A percentile compares a stretch with the other conserved stretches of the same genome.
phyloP scores from a whole-genome alignment of 2,329 filamentous ascomycete genomes.

The Ophiostoma tasmaniense region DNA sequence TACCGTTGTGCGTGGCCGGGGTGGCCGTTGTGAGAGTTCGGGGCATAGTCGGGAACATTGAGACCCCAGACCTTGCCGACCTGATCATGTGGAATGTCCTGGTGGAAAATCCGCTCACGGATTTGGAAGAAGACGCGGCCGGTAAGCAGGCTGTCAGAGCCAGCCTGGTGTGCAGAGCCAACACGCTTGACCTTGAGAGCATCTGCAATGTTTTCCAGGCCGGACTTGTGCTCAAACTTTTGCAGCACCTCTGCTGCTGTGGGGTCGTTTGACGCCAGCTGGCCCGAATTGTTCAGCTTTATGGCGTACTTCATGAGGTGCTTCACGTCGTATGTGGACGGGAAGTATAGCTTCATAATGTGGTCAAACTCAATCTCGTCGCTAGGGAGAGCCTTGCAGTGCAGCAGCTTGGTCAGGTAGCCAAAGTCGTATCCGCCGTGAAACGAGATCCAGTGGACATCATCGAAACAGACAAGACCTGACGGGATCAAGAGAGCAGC shows the following conservation, averaged over 20 bases:
- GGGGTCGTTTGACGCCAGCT: constrained; percentile 54
- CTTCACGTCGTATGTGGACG: constrained; percentile 90
- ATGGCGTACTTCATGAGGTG: constrained; percentile 89
- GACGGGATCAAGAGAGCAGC: constrained; percentile 85
- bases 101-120: constrained; percentile 78
- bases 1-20: neutral
- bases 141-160: constrained; percentile 86
- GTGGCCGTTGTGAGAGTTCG: neutral
- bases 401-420: constrained; percentile 89
- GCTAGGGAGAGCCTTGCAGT: constrained; percentile 72
- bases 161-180: constrained; percentile 83
- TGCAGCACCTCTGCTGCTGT: constrained; percentile 65
- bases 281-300: constrained; percentile 55
- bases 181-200: constrained; percentile 84
- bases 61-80: constrained; percentile 89
- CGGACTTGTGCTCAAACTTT: constrained; percentile 82
- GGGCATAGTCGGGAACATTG: constrained; percentile 58
- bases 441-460: constrained; percentile 94
- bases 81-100: constrained; percentile 71
- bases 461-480: constrained; percentile 76
- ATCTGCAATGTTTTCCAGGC: constrained; percentile 87
- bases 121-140: constrained; percentile 94
- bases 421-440: constrained; percentile 98
- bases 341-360: constrained; percentile 87
- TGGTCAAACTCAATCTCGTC: constrained; percentile 85